Percentiles rank a stretch among this genome's conserved stretches.
These are phyloP conservation scores for Lizonia empirigonia DNA, from an alignment of 2,329 filamentous ascomycete species.

Conservation along the genomic window DNA sequence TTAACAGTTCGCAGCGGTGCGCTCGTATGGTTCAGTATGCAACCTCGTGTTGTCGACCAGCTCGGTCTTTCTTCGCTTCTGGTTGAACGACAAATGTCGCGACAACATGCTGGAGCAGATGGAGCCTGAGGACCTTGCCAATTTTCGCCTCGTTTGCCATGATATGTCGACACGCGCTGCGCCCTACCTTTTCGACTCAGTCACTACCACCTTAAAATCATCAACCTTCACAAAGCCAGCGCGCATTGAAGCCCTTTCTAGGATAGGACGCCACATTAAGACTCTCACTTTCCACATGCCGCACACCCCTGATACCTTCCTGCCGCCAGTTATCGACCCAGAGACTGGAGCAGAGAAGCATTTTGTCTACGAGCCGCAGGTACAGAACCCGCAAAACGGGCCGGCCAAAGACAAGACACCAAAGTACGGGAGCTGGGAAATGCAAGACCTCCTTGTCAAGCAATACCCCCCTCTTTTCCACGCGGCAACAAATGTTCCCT, in stretches of 20 bases:
- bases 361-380: constrained; percentile 82
- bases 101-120: constrained; percentile 52
- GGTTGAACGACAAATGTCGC: constrained; percentile 56
- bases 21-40: constrained; percentile 55
- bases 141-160: constrained; percentile 69
- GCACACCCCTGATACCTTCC: constrained; percentile 77
- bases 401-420: constrained; percentile 64
- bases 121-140: constrained; percentile 50
- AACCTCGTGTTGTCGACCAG: constrained; percentile 56
- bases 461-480: constrained; percentile 91
- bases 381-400: constrained; percentile 60
- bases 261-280: constrained; percentile 79
- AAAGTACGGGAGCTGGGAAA: constrained; percentile 79
- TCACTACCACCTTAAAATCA: constrained; percentile 72
- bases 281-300: constrained; percentile 78
- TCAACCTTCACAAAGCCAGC: constrained; percentile 77
- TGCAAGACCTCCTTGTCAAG: constrained; percentile 80
- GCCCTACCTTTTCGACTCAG: constrained; percentile 70
- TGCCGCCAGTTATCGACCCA: constrained; percentile 83
- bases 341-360: constrained; percentile 75
- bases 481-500: constrained; percentile 83
- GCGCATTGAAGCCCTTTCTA: constrained; percentile 73
- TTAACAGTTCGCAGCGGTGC: constrained; percentile 47
- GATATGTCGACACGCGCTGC: constrained; percentile 74
- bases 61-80: constrained; percentile 57